A percentile compares a stretch with the other conserved stretches of the same genome.
These are phyloP conservation scores for Pseudognaphalium luteoalbum DNA, from an alignment of 129 eudicot genomes.

Conservation along the genomic window DNA sequence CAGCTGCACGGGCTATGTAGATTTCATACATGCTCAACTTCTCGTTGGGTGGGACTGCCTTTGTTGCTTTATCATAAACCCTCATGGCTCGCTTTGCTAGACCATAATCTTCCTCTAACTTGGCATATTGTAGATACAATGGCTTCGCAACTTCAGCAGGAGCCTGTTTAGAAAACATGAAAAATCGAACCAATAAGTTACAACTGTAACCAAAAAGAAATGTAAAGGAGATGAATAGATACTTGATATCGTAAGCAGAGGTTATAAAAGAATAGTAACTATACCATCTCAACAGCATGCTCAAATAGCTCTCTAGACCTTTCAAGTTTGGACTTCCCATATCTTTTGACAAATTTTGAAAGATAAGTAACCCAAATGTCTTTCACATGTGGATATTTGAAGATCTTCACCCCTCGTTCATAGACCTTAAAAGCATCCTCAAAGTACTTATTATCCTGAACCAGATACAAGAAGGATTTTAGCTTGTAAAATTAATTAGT, in stretches of 20 bases:
- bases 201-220: background rate
- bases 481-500: background rate
- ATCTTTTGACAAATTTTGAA: constrained; percentile 91
- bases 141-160: constrained; percentile 93
- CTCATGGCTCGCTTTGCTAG: constrained; percentile 91
- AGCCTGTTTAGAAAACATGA: constrained; percentile 45
- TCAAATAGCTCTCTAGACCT: constrained; percentile 86
- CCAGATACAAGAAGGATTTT: constrained; percentile 20
- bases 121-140: constrained; percentile 80
- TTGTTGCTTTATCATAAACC: constrained; percentile 87
- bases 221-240: background rate
- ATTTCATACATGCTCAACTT: constrained; percentile 91
- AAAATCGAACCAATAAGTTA: background rate
- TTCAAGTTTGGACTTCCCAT: constrained; percentile 82
- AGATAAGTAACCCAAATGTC: constrained; percentile 97
- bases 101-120: constrained; percentile 84
- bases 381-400: constrained; percentile 91
- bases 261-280: background rate
- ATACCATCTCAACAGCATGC: constrained; percentile 90
- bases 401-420: constrained; percentile 94
- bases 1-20: constrained; percentile 94
- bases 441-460: constrained; percentile 87
- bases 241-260: background rate
- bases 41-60: constrained; percentile 85
- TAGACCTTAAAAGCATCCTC: constrained; percentile 96